Evolutionary conservation across 352 stramenopile species (phyloP), one percentile per base, ranked within the genome.

Genomic region (Globisporangium echinulatum): DNA sequence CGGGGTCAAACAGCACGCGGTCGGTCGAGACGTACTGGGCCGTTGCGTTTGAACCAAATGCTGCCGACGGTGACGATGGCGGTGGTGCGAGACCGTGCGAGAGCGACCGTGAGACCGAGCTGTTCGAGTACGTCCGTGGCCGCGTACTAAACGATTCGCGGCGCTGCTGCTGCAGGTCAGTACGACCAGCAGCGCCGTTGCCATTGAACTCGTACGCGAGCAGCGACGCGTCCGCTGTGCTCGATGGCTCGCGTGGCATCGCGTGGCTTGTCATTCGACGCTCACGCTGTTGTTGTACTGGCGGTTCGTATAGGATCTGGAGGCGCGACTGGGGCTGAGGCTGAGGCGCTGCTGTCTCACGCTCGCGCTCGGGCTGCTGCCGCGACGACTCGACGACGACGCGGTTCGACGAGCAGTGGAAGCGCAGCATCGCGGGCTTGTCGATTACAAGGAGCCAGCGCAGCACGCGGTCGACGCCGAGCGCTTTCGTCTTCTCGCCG

Each of bases 341-440:
- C 62, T 68, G 36, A 59, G 37, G 7, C 44, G 71, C 15, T 52
- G 48, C 7, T 52, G 39, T 33, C 17, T 14, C 46, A 10, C 46
- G 37, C 40, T 84, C 72, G 17, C 64, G 66, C 54, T 78, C 72
- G 0, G 70, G 72, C 49, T 81, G 70, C 9, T 62, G 62, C 38
- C 54, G 50, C 25, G 46, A 9, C 15, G 15, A 5, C 40, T 7
- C 8, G 3, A 7, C 46, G 14, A 13, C 46, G 46, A 92, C 74
- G 15, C 82, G 82, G 38, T 87, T 83, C 17, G 82, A 92, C 11
- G 82, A 92, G 56, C 77, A 77, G 63, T 90, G 79, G 67, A 92
- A 92, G 49, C 82, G 77, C 54, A 92, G 64, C 38, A 92, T 76
- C 6, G 88, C 79, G 6, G 82, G 82, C 52, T 87, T 89, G 51